Evolutionary conservation across 2,329 filamentous ascomycete species (phyloP), one percentile per base, ranked within the genome.

Genomic region (Neophaeococcomyces mojaviensis): DNA sequence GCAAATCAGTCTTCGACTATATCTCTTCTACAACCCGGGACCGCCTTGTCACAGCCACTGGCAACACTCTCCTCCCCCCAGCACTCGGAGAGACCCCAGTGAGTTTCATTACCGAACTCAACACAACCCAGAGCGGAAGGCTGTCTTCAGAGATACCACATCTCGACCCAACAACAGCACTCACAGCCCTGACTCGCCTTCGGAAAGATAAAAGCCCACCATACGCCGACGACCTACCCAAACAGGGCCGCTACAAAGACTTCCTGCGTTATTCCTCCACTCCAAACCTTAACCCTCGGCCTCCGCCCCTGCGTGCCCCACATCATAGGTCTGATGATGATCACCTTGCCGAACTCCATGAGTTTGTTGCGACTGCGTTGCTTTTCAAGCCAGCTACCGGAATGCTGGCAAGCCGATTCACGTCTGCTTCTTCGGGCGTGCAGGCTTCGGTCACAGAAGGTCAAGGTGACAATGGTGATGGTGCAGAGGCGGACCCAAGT

Each of bases 1-100:
- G 88, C 1, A 96, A 97, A 68, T 97, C 92, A 0, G 82, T 98
- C 2, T 98, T 97, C 63, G 89, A 97, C 65, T 98, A 86, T 64
- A 76, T 98, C 54, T 86, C 86, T 0, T 74, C 86, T 0, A 77
- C 84, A 28, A 80, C 86, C 3, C 81, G 92, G 50, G 83, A 90
- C 42, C 79, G 82, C 20, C 76, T 98, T 36, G 88, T 77, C 2
- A 74, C 79, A 9, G 81, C 81, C 1, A 88, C 87, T 2, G 89
- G 89, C 1, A 88, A 81, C 47, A 66, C 67, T 2, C 78, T 90
- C 58, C 76, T 98, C 2, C 92, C 92, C 0, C 78, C 80, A 6
- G 92, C 84, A 0, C 70, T 82, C 1, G 81, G 86, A 43, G 86
- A 96, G 66, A 72, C 84, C 22, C 71, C 72, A 2, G 85, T 86